Conservation (phyloP, 108 stramenopile genomes). For the Cyclotella atomus region DNA sequence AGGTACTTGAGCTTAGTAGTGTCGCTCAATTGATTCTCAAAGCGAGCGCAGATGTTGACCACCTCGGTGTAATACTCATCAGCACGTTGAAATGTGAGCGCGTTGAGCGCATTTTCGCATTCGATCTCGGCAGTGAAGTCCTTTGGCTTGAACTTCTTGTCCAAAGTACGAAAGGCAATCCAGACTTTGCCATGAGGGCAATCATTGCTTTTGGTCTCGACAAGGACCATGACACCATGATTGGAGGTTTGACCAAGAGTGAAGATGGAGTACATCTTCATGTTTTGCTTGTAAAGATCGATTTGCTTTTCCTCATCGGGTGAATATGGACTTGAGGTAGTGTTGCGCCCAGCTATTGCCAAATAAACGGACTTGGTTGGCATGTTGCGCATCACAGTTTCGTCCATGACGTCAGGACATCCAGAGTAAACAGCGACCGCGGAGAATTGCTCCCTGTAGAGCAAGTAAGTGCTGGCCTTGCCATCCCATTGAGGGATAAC, state of each 20-base stretch:
- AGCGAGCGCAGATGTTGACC: background rate
- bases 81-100: background rate
- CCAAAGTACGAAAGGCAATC: background rate
- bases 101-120: background rate
- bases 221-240: background rate
- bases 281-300: background rate
- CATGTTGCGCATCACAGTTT: background rate
- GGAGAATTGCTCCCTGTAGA: background rate
- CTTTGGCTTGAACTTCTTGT: background rate
- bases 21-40: background rate
- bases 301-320: background rate
- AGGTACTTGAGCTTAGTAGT: background rate
- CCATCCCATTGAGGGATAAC: background rate
- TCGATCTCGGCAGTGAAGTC: background rate
- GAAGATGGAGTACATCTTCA: background rate
- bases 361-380: background rate
- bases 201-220: background rate
- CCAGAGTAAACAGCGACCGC: background rate
- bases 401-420: background rate
- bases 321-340: background rate
- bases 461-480: background rate
- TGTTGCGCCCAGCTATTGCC: background rate
- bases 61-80: background rate
- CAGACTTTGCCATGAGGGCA: background rate
- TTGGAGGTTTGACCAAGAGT: background rate